Percentiles rank a stretch among this genome's conserved stretches.
phyloP scores from a whole-genome alignment of 257 asterid genomes.

The Solanum tacnaense region DNA sequence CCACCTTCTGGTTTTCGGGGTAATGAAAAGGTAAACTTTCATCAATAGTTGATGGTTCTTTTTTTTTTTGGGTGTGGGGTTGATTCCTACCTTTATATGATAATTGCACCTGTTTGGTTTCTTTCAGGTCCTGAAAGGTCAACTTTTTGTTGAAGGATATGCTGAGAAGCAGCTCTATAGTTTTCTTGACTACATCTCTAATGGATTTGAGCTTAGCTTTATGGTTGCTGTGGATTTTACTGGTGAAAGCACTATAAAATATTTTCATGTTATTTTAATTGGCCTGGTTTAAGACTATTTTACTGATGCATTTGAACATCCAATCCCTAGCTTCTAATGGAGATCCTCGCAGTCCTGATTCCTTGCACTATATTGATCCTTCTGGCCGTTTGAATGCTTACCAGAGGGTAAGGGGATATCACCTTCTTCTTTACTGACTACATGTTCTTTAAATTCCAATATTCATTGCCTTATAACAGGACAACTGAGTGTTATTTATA shows the following conservation, averaged over 20 bases:
- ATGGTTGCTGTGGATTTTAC: constrained; percentile 91
- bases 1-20: constrained; percentile 37
- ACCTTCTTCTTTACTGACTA: neutral
- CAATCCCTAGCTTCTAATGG: constrained; percentile 54
- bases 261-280: neutral
- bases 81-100: neutral
- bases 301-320: neutral
- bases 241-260: constrained; percentile 22
- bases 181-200: constrained; percentile 73
- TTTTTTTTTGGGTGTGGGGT: neutral
- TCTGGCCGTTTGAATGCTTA: constrained; percentile 57
- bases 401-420: constrained; percentile 43
- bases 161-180: constrained; percentile 55
- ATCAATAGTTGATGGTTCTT: neutral
- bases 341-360: constrained; percentile 37
- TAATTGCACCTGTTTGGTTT: neutral
- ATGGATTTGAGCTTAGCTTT: constrained; percentile 77
- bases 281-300: neutral
- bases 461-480: neutral
- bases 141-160: constrained; percentile 49
- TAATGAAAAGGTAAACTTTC: constrained; percentile 44
- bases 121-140: constrained; percentile 44
- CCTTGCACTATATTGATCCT: constrained; percentile 64
- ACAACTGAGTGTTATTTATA: neutral
- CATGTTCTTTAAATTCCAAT: neutral